Conservation (phyloP, 2,329 filamentous ascomycete species). For the Coniochaeta hoffmannii region DNA sequence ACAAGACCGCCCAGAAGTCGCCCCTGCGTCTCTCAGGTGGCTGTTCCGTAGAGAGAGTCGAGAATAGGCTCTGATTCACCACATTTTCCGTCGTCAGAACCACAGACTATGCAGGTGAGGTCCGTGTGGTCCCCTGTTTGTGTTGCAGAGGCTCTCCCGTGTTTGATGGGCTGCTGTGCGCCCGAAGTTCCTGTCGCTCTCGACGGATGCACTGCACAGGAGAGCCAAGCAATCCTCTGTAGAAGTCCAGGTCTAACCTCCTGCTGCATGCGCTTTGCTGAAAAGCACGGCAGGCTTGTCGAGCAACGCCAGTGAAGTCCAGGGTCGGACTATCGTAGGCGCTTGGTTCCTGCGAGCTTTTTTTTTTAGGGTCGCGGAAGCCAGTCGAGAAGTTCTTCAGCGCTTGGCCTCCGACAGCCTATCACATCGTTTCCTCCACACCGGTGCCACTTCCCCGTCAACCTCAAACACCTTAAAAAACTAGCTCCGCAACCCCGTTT, state of each 20-base stretch:
- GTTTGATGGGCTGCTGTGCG: conserved; percentile 1
- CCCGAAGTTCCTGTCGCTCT: not conserved
- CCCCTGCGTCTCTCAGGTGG: not conserved
- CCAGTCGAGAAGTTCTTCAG: not conserved
- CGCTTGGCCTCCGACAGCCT: not conserved
- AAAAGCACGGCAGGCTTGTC: not conserved
- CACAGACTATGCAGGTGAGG: conserved; percentile 1
- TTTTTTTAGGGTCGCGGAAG: not conserved
- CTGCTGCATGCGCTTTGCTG: not conserved
- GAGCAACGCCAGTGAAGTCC: not conserved
- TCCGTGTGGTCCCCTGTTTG: not conserved
- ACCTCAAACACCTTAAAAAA: not conserved
- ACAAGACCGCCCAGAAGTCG: not conserved
- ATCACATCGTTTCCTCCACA: not conserved
- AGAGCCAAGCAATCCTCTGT: no score
- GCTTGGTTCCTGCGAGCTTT: not conserved
- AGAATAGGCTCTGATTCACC: not conserved
- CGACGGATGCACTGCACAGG: not conserved
- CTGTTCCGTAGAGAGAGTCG: not conserved
- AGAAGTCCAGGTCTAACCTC: no score
- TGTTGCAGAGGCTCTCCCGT: not conserved
- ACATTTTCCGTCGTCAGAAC: not conserved
- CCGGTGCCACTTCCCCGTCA: not conserved
- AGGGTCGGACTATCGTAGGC: not conserved
- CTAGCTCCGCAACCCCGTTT: not conserved